Conservation (phyloP, 2,329 filamentous ascomycete species). For the Calonectria hawksworthii region DNA sequence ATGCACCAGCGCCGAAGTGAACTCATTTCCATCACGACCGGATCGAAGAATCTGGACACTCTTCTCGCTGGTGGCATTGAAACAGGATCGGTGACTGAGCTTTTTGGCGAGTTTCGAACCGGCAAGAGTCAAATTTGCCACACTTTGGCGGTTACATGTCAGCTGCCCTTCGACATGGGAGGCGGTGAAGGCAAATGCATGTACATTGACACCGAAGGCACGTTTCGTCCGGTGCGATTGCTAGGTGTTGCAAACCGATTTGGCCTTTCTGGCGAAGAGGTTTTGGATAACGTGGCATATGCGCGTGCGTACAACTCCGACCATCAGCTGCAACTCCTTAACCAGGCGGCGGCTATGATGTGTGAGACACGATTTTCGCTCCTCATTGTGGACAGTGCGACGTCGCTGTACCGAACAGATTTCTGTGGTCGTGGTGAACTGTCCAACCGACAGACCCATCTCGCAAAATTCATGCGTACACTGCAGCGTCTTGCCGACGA, state of each 20-base stretch:
- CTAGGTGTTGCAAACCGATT: conserved; percentile 94
- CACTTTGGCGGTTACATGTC: conserved; percentile 97
- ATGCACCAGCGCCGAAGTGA: conserved; percentile 98
- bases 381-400: conserved; percentile 95
- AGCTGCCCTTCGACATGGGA: conserved; percentile 98
- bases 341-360: conserved; percentile 99
- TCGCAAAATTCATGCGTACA: conserved; percentile 90
- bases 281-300: conserved; percentile 98
- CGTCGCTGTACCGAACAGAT: conserved; percentile 94
- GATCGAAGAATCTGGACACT: conserved; percentile 97
- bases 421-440: conserved; percentile 97
- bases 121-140: conserved; percentile 99
- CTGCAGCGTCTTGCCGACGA: conserved; percentile 83
- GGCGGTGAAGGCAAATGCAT: conserved; percentile 98
- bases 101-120: conserved; percentile 97
- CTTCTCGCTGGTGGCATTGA: conserved; percentile 94
- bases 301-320: conserved; percentile 98
- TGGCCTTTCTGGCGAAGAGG: conserved; percentile 95
- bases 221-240: conserved; percentile 91
- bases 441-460: conserved; percentile 90
- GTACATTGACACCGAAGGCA: conserved; percentile 98
- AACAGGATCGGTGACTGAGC: conserved; percentile 97
- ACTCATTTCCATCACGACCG: conserved; percentile 97
- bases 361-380: conserved; percentile 98
- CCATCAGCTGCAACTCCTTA: conserved; percentile 94